These are phyloP conservation scores for Nicotiana sylvestris DNA, from an alignment of 257 asterid species.

Conservation along the genomic window DNA sequence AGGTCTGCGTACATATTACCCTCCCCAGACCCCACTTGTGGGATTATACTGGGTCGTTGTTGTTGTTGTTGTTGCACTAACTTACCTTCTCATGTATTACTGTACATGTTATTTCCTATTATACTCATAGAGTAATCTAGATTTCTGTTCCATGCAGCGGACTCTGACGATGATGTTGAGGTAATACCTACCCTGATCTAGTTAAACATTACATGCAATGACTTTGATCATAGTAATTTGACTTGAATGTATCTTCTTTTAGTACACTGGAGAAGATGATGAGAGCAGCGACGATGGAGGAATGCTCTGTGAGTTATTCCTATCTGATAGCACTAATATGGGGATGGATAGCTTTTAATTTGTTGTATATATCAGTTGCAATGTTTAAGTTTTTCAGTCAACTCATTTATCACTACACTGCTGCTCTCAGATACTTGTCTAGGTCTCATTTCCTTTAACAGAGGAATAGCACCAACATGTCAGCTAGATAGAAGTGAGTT, in stretches of 20 bases:
- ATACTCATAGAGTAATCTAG: neutral
- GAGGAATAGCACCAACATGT: neutral
- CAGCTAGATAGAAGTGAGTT: neutral
- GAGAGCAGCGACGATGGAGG: constrained; percentile 82
- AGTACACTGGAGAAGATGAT: constrained; percentile 56
- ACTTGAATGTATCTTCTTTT: constrained; percentile 28
- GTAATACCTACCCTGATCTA: constrained; percentile 34
- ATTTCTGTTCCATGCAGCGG: constrained; percentile 44
- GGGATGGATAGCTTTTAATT: neutral
- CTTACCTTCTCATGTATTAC: neutral
- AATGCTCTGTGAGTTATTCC: constrained; percentile 73
- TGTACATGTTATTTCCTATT: neutral
- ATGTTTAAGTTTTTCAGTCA: neutral
- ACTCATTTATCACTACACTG: neutral
- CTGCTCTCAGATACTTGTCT: constrained; percentile 3
- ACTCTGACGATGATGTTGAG: constrained; percentile 61
- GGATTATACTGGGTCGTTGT: no score
- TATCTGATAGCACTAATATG: neutral
- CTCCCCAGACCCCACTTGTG: no score
- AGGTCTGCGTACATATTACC: no score
- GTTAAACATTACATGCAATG: neutral
- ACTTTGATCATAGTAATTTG: constrained; percentile 11
- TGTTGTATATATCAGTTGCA: neutral
- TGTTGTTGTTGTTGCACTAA: neutral
- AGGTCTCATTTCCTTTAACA: neutral